These are phyloP conservation scores for Brasenia schreberi DNA, from an alignment of 164 flowering plant species.

Conservation along the genomic window DNA sequence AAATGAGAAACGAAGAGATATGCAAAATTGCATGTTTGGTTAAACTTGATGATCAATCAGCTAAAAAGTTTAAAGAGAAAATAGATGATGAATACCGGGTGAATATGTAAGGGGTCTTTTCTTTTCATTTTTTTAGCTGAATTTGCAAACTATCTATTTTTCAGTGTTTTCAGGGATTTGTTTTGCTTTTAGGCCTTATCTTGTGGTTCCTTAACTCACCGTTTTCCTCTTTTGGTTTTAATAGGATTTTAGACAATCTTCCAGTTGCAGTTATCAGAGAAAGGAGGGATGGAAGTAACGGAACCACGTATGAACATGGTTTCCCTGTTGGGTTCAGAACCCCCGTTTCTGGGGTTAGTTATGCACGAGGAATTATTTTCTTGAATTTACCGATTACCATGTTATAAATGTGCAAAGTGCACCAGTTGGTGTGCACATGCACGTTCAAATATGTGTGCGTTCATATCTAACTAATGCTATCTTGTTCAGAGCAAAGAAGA, in stretches of 20 bases:
- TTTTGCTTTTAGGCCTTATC: background rate
- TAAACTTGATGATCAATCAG: background rate
- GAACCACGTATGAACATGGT: background rate
- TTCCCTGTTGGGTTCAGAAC: background rate
- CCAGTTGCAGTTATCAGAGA: background rate
- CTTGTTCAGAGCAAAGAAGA: slow-evolving; percentile 30
- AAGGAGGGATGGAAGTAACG: background rate
- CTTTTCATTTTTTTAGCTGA: background rate
- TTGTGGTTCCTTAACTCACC: background rate
- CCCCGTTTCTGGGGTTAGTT: background rate
- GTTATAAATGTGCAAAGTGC: background rate
- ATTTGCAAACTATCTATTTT: background rate
- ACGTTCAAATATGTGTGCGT: background rate
- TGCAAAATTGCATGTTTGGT: background rate
- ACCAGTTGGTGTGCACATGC: too few species aligned
- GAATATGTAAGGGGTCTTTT: background rate
- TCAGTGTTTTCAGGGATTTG: background rate
- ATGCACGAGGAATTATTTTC: background rate
- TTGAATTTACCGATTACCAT: background rate
- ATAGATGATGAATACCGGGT: background rate
- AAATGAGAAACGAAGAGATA: background rate
- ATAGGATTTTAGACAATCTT: background rate
- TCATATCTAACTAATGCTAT: background rate
- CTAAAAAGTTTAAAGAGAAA: background rate
- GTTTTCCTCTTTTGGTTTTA: background rate